Evolutionary conservation across 2,329 filamentous ascomycete species (phyloP).

Genomic region (Ambrosiella cleistominuta): DNA sequence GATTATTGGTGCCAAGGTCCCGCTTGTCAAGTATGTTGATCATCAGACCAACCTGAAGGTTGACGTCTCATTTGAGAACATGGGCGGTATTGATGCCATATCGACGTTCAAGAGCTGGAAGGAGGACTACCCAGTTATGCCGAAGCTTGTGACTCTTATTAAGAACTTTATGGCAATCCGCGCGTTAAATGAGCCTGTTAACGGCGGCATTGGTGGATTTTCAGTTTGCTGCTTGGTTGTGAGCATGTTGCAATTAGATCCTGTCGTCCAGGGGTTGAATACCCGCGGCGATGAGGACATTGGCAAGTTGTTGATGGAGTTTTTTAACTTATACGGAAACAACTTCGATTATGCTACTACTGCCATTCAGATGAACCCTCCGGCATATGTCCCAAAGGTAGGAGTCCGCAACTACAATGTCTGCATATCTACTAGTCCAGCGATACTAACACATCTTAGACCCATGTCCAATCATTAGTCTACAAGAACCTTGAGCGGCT

Average conservation of each 20-base stretch:
- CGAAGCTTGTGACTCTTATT: constrained; percentile 66
- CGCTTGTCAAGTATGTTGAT: constrained; percentile 83
- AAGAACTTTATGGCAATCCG: constrained; percentile 89
- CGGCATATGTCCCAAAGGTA: constrained; percentile 63
- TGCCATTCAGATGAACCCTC: constrained; percentile 61
- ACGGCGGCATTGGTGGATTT: constrained; percentile 83
- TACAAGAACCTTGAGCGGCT: constrained; percentile 51
- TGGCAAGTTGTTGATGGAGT: constrained; percentile 67
- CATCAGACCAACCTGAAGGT: constrained; percentile 60
- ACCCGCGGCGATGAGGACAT: constrained; percentile 48
- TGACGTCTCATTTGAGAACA: constrained; percentile 89
- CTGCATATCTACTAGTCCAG: background rate
- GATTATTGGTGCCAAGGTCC: constrained; percentile 64
- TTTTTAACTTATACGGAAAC: constrained; percentile 78
- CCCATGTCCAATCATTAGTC: constrained; percentile 26
- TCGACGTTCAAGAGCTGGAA: constrained; percentile 71
- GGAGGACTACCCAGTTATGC: constrained; percentile 63
- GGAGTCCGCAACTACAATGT: constrained; percentile 14
- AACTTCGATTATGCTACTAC: constrained; percentile 52
- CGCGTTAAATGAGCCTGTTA: constrained; percentile 77
- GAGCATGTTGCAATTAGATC: constrained; percentile 68
- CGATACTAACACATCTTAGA: constrained; percentile 20
- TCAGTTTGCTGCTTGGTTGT: constrained; percentile 87
- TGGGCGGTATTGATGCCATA: constrained; percentile 63
- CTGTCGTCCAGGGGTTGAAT: constrained; percentile 44